Conservation (phyloP, 805 yeast species). For the Saccharomyces jurei region DNA sequence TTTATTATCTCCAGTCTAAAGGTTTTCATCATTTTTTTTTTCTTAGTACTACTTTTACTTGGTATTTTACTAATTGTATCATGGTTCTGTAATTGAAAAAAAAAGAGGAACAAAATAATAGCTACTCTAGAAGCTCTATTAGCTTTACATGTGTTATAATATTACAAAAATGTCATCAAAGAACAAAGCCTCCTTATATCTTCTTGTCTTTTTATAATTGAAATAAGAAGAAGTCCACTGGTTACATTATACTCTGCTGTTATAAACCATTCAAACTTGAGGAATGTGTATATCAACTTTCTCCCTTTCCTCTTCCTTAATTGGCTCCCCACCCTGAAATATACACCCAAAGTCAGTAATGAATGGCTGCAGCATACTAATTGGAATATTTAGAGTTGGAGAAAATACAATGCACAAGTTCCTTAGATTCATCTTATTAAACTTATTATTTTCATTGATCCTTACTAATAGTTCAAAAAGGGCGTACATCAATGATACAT, state of each 20-base stretch:
- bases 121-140: neutral
- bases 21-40: neutral
- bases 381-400: conserved; percentile 66
- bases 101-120: neutral
- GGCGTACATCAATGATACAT: conserved; percentile 52
- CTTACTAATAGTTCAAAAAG: conserved; percentile 61
- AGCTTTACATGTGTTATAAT: neutral
- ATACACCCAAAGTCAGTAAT: conserved; percentile 55
- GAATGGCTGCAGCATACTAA: conserved; percentile 50
- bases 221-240: neutral
- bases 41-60: too few species aligned
- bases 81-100: neutral
- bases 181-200: conserved; percentile 9
- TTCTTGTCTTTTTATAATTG: conserved; percentile 7
- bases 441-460: conserved; percentile 50
- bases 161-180: neutral
- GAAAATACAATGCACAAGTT: conserved; percentile 77
- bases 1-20: neutral
- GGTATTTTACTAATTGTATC: too few species aligned
- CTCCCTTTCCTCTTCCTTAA: conserved; percentile 36
- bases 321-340: conserved; percentile 45
- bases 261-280: conserved; percentile 14
- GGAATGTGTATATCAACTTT: conserved; percentile 49
- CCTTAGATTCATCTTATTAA: conserved; percentile 76
- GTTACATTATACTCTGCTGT: neutral